These are phyloP conservation scores for Amniculicola lignicola DNA, from an alignment of 495 filamentous ascomycete species.

Conservation along the genomic window DNA sequence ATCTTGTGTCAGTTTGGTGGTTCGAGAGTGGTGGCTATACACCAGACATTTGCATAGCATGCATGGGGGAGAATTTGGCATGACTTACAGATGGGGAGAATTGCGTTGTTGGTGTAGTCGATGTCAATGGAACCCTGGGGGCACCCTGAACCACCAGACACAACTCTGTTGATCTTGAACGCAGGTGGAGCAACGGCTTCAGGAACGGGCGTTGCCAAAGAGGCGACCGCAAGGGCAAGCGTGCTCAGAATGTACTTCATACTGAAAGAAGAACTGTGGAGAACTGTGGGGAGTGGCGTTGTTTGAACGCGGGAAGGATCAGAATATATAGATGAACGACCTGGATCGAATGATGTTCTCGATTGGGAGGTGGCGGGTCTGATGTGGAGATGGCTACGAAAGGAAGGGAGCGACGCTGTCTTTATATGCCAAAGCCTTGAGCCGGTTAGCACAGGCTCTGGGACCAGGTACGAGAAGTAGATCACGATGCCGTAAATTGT, in stretches of 20 bases:
- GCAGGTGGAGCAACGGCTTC: slow-evolving; percentile 6
- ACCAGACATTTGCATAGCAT: too few relatives aligned
- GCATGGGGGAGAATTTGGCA: background rate
- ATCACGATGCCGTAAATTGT: slow-evolving; percentile 8
- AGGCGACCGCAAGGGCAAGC: slow-evolving; percentile 18
- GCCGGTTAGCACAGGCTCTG: background rate
- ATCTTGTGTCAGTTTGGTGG: background rate
- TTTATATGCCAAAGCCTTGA: slow-evolving; percentile 22
- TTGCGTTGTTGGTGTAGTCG: slow-evolving; percentile 16
- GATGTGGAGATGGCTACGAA: slow-evolving; percentile 19
- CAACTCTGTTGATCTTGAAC: slow-evolving; percentile 24
- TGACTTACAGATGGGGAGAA: slow-evolving; percentile 28
- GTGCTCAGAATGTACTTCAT: slow-evolving; percentile 20
- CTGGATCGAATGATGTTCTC: background rate
- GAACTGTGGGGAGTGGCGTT: too few relatives aligned
- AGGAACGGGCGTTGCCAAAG: slow-evolving; percentile 21
- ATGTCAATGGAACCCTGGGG: slow-evolving; percentile 30
- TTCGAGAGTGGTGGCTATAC: background rate
- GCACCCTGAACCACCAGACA: slow-evolving; percentile 33
- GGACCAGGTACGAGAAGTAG: slow-evolving; percentile 17
- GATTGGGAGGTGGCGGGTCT: slow-evolving; percentile 14
- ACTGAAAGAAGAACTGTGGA: background rate
- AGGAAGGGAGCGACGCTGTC: slow-evolving; percentile 21
- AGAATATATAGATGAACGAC: too few relatives aligned
- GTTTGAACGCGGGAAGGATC: too few relatives aligned